phyloP scores from a whole-genome alignment of 2,329 filamentous ascomycete genomes.

The Colletotrichum sp. region DNA sequence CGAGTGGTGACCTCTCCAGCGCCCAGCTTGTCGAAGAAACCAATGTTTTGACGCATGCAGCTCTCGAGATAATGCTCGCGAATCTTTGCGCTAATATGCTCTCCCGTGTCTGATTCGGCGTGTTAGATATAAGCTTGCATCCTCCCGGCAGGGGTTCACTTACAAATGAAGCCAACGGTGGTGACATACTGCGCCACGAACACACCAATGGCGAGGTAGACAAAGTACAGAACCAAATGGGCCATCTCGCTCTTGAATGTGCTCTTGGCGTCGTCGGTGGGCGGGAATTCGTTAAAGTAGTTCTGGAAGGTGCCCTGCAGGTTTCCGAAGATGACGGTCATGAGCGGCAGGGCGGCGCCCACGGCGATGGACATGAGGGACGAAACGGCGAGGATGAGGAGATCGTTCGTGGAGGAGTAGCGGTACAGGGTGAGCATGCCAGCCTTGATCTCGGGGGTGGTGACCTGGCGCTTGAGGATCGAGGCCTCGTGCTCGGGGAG shows the following conservation, averaged over 20 bases:
- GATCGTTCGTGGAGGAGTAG: conserved; percentile 71
- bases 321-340: conserved; percentile 83
- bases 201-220: conserved; percentile 83
- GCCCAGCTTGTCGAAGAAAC: conserved; percentile 90
- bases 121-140: not conserved
- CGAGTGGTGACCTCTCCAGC: conserved; percentile 93
- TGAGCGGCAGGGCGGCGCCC: conserved; percentile 78
- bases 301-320: conserved; percentile 74
- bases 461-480: conserved; percentile 72
- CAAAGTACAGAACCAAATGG: conserved; percentile 77
- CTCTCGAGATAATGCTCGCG: conserved; percentile 84
- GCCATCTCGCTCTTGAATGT: conserved; percentile 66
- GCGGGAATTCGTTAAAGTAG: conserved; percentile 49
- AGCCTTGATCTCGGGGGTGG: conserved; percentile 67
- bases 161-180: conserved; percentile 85
- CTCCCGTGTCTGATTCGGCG: conserved; percentile 62
- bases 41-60: conserved; percentile 88
- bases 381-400: conserved; percentile 67
- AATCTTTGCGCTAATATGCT: conserved; percentile 80
- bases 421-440: conserved; percentile 71
- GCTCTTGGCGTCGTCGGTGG: conserved; percentile 45
- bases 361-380: conserved; percentile 70
- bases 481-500: conserved; percentile 69
- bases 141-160: conserved; percentile 1
- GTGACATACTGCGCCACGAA: conserved; percentile 80